Conservation (phyloP, 2,329 filamentous ascomycete species). For the Ilyonectria sp. region DNA sequence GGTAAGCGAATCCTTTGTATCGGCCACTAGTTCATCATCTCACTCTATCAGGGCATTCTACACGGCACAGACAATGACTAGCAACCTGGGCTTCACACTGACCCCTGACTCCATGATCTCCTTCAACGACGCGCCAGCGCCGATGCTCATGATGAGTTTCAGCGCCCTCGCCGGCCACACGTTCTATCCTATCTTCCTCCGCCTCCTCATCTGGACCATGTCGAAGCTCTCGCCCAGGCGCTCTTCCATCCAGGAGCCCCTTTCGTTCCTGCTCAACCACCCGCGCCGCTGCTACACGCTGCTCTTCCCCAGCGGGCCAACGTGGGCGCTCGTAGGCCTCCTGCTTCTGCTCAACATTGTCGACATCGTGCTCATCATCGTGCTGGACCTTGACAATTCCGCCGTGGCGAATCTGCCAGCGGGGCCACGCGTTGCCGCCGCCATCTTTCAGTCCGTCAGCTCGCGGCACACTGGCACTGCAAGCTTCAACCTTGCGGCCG, state of each 20-base stretch:
- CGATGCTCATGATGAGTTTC: constrained; percentile 63
- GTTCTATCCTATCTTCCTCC: constrained; percentile 70
- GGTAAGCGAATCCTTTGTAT: constrained; percentile 54
- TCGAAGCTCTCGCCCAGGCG: constrained; percentile 61
- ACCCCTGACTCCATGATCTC: constrained; percentile 69
- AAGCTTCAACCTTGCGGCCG: constrained; percentile 64
- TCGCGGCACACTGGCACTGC: constrained; percentile 64
- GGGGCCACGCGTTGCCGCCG: constrained; percentile 66
- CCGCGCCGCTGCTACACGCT: constrained; percentile 75
- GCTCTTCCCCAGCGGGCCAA: constrained; percentile 72
- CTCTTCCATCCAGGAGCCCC: constrained; percentile 57
- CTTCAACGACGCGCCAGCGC: constrained; percentile 61
- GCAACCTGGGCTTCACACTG: constrained; percentile 69
- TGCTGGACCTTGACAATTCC: constrained; percentile 66
- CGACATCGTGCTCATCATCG: constrained; percentile 69
- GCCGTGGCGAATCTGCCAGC: constrained; percentile 62
- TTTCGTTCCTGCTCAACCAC: constrained; percentile 73
- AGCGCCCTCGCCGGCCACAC: constrained; percentile 69
- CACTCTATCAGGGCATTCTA: constrained; percentile 59
- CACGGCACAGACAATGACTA: constrained; percentile 65
- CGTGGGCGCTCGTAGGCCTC: constrained; percentile 69
- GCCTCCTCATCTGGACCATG: constrained; percentile 71
- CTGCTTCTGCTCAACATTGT: constrained; percentile 67
- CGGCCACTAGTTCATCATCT: constrained; percentile 1
- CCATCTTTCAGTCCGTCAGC: constrained; percentile 71